Evolutionary conservation across 192 early-diverging fungal species (phyloP).

Genomic region (Entomortierella chlamydospora): DNA sequence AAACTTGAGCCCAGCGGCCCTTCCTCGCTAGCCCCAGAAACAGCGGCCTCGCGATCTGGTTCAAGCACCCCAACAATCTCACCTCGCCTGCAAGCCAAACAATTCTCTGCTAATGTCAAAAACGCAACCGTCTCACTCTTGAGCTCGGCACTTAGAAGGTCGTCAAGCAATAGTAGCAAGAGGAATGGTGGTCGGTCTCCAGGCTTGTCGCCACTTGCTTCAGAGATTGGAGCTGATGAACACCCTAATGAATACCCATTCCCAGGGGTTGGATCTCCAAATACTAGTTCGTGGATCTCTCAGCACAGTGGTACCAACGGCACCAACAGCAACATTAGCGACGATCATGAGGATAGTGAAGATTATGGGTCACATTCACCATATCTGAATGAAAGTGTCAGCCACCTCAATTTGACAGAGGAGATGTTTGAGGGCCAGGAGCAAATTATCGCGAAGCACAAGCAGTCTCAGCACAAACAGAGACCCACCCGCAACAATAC

Average conservation of each 20-base stretch:
- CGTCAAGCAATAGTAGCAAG: background rate
- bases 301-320: background rate
- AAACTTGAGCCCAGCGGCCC: background rate
- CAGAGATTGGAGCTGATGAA: background rate
- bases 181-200: constrained; percentile 3
- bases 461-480: constrained; percentile 5
- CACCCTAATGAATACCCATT: constrained; percentile 23
- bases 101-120: constrained; percentile 3
- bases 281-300: background rate
- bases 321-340: background rate
- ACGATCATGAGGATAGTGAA: background rate
- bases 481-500: constrained; percentile 1
- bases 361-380: background rate
- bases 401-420: background rate
- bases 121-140: constrained; percentile 1
- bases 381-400: background rate
- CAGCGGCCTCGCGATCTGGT: background rate
- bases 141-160: constrained; percentile 7
- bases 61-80: background rate
- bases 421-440: constrained; percentile 13
- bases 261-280: no score
- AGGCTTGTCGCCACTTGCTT: constrained; percentile 6
- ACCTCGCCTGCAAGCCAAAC: constrained; percentile 4
- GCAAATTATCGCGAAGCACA: background rate
- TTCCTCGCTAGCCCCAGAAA: no score